Evolutionary conservation across 2,329 filamentous ascomycete genomes (phyloP).

Genomic region (Didymella lethalis): DNA sequence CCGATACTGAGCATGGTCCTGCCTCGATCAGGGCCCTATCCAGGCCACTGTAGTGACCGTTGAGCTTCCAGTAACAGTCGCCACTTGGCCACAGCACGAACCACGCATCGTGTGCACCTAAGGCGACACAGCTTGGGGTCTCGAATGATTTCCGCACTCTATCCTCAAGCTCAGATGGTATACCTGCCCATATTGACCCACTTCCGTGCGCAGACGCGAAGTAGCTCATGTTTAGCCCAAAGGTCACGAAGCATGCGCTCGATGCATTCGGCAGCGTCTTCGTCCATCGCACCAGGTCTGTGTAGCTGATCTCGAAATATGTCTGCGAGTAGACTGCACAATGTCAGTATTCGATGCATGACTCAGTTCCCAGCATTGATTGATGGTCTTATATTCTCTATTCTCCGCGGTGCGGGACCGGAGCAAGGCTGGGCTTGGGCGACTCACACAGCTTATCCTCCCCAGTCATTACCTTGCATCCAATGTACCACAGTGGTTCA

Average conservation of each 20-base stretch:
- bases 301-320: conserved; percentile 43
- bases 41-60: conserved; percentile 40
- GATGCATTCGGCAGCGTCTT: conserved; percentile 41
- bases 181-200: conserved; percentile 47
- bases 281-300: conserved; percentile 42
- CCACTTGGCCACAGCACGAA: conserved; percentile 46
- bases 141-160: conserved; percentile 46
- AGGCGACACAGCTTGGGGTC: conserved; percentile 40
- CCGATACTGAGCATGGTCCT: conserved; percentile 38
- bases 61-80: conserved; percentile 44
- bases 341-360: conserved; percentile 22
- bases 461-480: conserved; percentile 43
- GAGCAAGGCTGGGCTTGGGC: conserved; percentile 9
- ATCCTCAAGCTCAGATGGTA: conserved; percentile 43
- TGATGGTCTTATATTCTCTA: conserved; percentile 9
- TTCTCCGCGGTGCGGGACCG: conserved; percentile 4
- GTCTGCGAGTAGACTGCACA: conserved; percentile 43
- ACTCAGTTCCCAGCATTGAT: background rate
- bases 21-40: conserved; percentile 40
- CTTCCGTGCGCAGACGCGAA: conserved; percentile 43
- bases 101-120: conserved; percentile 45
- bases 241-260: conserved; percentile 43
- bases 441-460: conserved; percentile 49
- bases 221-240: conserved; percentile 43
- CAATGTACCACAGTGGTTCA: conserved; percentile 48